A percentile compares a stretch with the other conserved stretches of the same genome.
Conservation (phyloP, 495 filamentous ascomycete genomes). For the Penicillium egyptiacum region DNA sequence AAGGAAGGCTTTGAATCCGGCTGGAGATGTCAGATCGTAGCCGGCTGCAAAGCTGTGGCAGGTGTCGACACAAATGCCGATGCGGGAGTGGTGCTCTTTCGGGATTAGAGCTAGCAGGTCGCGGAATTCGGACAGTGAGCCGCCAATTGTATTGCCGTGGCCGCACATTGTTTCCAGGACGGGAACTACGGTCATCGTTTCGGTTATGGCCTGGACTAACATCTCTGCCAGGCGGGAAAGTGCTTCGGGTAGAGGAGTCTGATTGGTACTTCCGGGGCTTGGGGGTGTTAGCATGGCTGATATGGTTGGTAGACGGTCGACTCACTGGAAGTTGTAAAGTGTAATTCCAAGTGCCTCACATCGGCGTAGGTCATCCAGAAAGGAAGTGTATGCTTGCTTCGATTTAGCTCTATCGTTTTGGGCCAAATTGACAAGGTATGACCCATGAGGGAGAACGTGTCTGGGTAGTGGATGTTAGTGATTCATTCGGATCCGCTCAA, state of each 20-base stretch:
- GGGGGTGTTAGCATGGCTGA: constrained; percentile 16
- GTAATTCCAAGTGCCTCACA: constrained; percentile 87
- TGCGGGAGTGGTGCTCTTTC: constrained; percentile 70
- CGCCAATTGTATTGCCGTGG: constrained; percentile 82
- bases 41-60: constrained; percentile 94
- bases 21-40: constrained; percentile 79
- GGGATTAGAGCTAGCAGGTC: constrained; percentile 74
- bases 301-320: background rate
- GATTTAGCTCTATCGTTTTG: constrained; percentile 76
- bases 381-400: constrained; percentile 80
- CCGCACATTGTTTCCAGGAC: constrained; percentile 96
- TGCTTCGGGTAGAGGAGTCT: constrained; percentile 62
- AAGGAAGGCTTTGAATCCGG: constrained; percentile 71
- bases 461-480: constrained; percentile 25
- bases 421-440: constrained; percentile 94
- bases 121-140: constrained; percentile 77
- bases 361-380: constrained; percentile 83
- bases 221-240: constrained; percentile 74
- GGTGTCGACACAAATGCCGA: constrained; percentile 95
- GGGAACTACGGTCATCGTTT: constrained; percentile 71
- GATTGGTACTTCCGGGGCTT: constrained; percentile 75
- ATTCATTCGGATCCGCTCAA: background rate
- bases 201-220: constrained; percentile 76
- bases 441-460: constrained; percentile 86
- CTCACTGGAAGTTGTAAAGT: constrained; percentile 92